Evolutionary conservation across 768 basidiomycete species (phyloP).

Genomic region (Tricholoma matsutake): DNA sequence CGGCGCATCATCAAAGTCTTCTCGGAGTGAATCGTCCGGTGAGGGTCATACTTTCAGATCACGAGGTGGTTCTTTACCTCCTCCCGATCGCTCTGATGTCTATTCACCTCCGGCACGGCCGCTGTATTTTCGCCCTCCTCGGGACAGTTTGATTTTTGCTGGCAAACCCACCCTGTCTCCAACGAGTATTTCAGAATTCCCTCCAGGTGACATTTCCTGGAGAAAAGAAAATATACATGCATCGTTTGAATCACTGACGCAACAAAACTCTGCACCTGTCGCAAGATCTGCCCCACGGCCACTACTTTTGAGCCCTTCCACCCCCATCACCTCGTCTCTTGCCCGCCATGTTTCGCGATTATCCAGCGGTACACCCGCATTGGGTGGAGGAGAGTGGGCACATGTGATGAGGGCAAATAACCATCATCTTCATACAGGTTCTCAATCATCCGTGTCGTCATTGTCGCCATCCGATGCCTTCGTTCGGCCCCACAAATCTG

Average conservation of each 20-base stretch:
- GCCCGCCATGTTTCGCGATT: constrained; percentile 28
- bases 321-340: constrained; percentile 36
- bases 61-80: constrained; percentile 41
- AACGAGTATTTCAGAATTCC: constrained; percentile 21
- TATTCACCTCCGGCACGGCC: constrained; percentile 60
- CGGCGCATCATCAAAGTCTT: constrained; percentile 6
- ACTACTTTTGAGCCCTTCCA: constrained; percentile 56
- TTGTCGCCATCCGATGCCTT: constrained; percentile 54
- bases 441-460: constrained; percentile 64
- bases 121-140: constrained; percentile 51
- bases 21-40: constrained; percentile 8
- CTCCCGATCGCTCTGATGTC: constrained; percentile 28
- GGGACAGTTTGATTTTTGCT: constrained; percentile 48
- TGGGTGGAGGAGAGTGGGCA: constrained; percentile 42
- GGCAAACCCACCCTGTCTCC: constrained; percentile 20
- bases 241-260: constrained; percentile 42
- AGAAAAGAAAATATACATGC: constrained; percentile 38
- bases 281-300: constrained; percentile 62
- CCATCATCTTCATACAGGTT: constrained; percentile 44
- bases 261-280: constrained; percentile 30
- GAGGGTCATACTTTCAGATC: background rate
- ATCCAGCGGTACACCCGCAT: constrained; percentile 32
- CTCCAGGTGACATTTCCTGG: constrained; percentile 32
- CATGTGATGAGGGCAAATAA: constrained; percentile 42
- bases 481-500: constrained; percentile 30